Percentiles rank a stretch among this genome's conserved stretches.
These are phyloP conservation scores for Colletotrichum lindemuthianum DNA, from an alignment of 2,329 filamentous ascomycete species.

Conservation along the genomic window DNA sequence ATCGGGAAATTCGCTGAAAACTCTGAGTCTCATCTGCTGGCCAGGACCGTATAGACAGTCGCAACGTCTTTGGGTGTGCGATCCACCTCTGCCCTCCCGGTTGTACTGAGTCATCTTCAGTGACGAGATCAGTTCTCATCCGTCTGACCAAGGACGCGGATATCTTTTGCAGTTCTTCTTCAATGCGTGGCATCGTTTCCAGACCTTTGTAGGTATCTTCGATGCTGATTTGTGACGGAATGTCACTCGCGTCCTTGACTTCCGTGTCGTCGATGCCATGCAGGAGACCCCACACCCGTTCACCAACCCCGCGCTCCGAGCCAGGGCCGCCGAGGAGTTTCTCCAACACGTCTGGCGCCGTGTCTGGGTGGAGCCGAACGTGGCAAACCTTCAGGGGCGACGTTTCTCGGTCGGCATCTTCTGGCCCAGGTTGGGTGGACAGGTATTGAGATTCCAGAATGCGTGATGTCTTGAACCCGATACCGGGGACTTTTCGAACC, in stretches of 20 bases:
- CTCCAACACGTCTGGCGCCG: constrained; percentile 74
- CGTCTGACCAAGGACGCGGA: constrained; percentile 77
- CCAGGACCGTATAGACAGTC: constrained; percentile 78
- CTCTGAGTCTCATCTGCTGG: constrained; percentile 60
- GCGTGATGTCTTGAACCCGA: constrained; percentile 79
- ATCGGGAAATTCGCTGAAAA: constrained; percentile 79
- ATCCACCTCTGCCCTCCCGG: constrained; percentile 67
- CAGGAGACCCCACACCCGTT: constrained; percentile 79
- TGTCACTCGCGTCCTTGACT: constrained; percentile 74
- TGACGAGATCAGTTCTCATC: constrained; percentile 81
- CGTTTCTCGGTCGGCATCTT: constrained; percentile 27
- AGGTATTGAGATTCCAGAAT: constrained; percentile 50
- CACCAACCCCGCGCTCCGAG: constrained; percentile 75
- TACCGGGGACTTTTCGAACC: constrained; percentile 84
- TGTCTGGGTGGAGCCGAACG: constrained; percentile 69
- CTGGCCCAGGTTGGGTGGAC: constrained; percentile 13
- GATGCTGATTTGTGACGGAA: constrained; percentile 91
- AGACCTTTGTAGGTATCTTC: constrained; percentile 89
- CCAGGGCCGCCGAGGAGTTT: constrained; percentile 76
- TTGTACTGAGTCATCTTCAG: constrained; percentile 54
- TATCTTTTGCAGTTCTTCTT: constrained; percentile 74
- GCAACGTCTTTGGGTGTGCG: constrained; percentile 82
- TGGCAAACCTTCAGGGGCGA: constrained; percentile 69
- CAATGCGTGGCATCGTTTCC: constrained; percentile 70
- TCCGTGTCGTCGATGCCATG: constrained; percentile 82